These are phyloP conservation scores for Pyricularia sp. DNA, from an alignment of 2,329 filamentous ascomycete species.

Conservation along the genomic window DNA sequence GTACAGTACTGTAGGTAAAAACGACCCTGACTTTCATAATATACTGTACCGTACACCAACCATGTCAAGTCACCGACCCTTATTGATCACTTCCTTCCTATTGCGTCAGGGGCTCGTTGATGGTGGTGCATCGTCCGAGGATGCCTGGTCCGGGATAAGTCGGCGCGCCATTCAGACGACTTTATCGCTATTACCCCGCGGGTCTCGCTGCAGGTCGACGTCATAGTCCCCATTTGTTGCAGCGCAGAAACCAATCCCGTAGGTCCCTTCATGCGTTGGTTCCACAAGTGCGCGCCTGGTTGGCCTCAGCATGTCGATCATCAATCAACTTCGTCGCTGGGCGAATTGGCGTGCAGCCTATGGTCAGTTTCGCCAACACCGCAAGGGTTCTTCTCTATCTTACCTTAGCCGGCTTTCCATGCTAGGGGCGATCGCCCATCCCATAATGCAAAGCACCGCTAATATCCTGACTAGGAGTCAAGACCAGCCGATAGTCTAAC, in stretches of 20 bases:
- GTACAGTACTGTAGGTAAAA: not conserved
- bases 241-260: not conserved
- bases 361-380: not conserved
- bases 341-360: not conserved
- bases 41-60: not conserved
- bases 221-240: constrained; percentile 1
- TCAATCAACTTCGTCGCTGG: not conserved
- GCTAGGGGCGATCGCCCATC: not conserved
- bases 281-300: not conserved
- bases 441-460: not conserved
- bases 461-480: not conserved
- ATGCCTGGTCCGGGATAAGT: constrained; percentile 1
- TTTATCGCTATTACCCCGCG: constrained; percentile 14
- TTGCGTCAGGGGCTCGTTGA: not conserved
- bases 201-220: not conserved
- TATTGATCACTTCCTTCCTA: not conserved
- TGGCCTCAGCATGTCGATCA: not conserved
- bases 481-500: not conserved
- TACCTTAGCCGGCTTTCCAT: not conserved
- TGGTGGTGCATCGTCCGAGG: not conserved
- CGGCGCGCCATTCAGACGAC: constrained; percentile 9
- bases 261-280: not conserved
- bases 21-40: too few relatives aligned
- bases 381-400: not conserved
- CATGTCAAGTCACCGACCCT: not conserved